phyloP scores from a whole-genome alignment of 495 filamentous ascomycete genomes.

The Hypoxylon subgilvum region DNA sequence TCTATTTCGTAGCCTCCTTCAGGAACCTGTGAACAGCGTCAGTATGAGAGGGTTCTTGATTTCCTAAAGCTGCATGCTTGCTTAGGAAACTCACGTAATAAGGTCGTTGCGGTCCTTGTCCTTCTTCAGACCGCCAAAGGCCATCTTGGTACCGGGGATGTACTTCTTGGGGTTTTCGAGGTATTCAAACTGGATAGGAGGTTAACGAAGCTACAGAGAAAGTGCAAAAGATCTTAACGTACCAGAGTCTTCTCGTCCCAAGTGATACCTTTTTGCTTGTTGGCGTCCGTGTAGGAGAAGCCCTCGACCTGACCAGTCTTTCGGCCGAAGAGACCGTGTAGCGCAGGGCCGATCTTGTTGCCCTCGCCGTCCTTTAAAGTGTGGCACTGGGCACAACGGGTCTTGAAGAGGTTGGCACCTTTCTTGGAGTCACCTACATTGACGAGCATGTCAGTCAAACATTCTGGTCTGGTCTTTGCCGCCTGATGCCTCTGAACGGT shows the following conservation, averaged over 20 bases:
- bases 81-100: slow-evolving; percentile 76
- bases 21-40: slow-evolving; percentile 58
- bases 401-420: slow-evolving; percentile 99
- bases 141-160: slow-evolving; percentile 99
- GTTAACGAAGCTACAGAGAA: slow-evolving; percentile 35
- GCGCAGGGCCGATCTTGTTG: slow-evolving; percentile 97
- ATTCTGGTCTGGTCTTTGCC: neutral
- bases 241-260: slow-evolving; percentile 91
- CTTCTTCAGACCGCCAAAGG: slow-evolving; percentile 99
- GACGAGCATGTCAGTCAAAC: slow-evolving; percentile 42
- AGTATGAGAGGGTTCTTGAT: slow-evolving; percentile 22
- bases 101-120: slow-evolving; percentile 98
- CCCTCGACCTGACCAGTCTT: slow-evolving; percentile 89
- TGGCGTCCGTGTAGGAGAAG: slow-evolving; percentile 98
- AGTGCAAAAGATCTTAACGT: slow-evolving; percentile 43
- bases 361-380: slow-evolving; percentile 82
- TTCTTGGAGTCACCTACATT: slow-evolving; percentile 86
- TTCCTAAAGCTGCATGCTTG: neutral
- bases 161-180: slow-evolving; percentile 65
- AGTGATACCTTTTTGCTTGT: slow-evolving; percentile 91
- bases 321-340: slow-evolving; percentile 97
- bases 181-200: slow-evolving; percentile 52
- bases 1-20: slow-evolving; percentile 69
- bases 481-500: neutral
- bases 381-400: slow-evolving; percentile 98